These are phyloP conservation scores for Pharnaceum exiguum DNA, from an alignment of 148 eudicot species.

Conservation along the genomic window DNA sequence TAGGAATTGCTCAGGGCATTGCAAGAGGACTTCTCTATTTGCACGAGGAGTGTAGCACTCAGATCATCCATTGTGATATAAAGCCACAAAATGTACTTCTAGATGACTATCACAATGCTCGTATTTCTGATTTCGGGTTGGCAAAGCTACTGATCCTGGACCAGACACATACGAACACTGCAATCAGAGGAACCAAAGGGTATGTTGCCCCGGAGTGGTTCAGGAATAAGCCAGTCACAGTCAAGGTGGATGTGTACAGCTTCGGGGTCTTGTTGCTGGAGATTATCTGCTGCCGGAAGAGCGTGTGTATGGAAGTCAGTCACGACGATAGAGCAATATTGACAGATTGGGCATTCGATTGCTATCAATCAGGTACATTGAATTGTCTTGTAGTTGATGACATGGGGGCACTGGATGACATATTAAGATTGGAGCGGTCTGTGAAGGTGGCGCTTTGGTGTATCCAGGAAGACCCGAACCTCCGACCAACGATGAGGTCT, in stretches of 20 bases:
- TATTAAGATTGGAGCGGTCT: background rate
- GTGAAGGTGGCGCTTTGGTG: slow-evolving; percentile 40
- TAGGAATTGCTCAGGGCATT: slow-evolving; percentile 22
- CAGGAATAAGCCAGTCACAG: slow-evolving; percentile 41
- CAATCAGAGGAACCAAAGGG: slow-evolving; percentile 64
- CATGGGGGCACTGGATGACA: slow-evolving; percentile 10
- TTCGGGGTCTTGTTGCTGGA: slow-evolving; percentile 47
- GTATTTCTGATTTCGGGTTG: slow-evolving; percentile 58
- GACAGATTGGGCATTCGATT: slow-evolving; percentile 43
- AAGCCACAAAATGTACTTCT: slow-evolving; percentile 66
- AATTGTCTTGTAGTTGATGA: slow-evolving; percentile 12
- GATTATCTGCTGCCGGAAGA: slow-evolving; percentile 35
- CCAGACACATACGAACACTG: slow-evolving; percentile 45
- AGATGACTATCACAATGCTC: slow-evolving; percentile 38
- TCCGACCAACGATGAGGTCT: slow-evolving; percentile 37
- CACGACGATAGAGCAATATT: slow-evolving; percentile 19
- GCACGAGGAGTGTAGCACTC: slow-evolving; percentile 54
- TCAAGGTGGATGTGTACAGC: slow-evolving; percentile 55
- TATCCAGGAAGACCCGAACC: slow-evolving; percentile 35
- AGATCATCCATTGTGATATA: slow-evolving; percentile 69
- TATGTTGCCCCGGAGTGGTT: slow-evolving; percentile 88
- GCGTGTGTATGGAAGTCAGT: slow-evolving; percentile 4
- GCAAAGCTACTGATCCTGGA: slow-evolving; percentile 47
- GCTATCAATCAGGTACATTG: slow-evolving; percentile 19
- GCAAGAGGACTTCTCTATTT: slow-evolving; percentile 42